Conservation (phyloP, 169 alveolate species). For the Nephromyces sp. region DNA sequence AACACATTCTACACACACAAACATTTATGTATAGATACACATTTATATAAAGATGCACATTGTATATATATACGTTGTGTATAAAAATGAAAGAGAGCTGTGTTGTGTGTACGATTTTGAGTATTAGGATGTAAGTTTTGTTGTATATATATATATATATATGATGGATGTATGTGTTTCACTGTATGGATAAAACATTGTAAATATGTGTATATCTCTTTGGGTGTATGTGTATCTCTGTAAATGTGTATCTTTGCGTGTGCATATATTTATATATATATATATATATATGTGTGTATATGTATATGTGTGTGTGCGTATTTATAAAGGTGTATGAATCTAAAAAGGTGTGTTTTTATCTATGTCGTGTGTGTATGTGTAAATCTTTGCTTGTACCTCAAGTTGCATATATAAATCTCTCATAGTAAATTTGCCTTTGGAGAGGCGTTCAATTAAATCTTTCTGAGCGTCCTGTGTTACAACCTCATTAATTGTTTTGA, state of each 20-base stretch:
- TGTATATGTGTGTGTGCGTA: not conserved
- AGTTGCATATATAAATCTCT: conserved; percentile 94
- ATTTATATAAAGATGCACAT: not conserved
- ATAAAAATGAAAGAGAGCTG: not conserved
- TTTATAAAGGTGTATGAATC: not conserved
- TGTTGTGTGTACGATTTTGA: no score
- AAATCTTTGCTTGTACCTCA: no score
- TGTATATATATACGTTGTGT: not conserved
- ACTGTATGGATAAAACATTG: not conserved
- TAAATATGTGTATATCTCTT: no score
- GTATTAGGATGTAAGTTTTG: not conserved
- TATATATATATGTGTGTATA: no score
- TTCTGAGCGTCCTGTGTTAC: conserved; percentile 85
- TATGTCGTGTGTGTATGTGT: not conserved
- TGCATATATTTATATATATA: not conserved
- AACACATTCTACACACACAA: not conserved
- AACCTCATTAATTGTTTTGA: conserved; percentile 89
- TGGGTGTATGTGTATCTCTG: not conserved
- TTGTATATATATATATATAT: not conserved
- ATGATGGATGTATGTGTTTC: not conserved
- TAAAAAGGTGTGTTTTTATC: not conserved
- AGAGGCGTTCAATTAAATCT: conserved; percentile 82
- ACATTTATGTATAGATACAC: not conserved
- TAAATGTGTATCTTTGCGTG: not conserved
- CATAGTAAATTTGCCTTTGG: conserved; percentile 86